phyloP scores from a whole-genome alignment of 192 early-diverging fungal genomes.

The Gigaspora rosea region DNA sequence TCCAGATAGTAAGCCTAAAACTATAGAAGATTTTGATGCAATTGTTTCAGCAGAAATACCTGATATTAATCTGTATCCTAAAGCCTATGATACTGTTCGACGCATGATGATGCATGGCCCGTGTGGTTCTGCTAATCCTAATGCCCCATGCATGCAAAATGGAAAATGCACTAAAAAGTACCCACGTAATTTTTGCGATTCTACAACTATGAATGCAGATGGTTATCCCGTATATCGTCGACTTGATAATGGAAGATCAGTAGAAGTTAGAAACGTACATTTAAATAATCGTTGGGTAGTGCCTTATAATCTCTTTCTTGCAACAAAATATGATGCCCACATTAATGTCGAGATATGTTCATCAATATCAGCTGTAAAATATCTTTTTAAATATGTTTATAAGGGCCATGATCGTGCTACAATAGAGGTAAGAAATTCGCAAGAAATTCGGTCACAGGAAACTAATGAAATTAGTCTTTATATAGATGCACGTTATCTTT shows the following conservation, averaged over 20 bases:
- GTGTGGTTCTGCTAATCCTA: constrained; percentile 20
- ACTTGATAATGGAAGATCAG: background rate
- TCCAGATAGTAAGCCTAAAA: constrained; percentile 18
- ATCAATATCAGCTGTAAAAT: too few species aligned
- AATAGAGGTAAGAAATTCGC: too few species aligned
- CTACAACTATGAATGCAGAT: constrained; percentile 22
- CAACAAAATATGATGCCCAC: constrained; percentile 42
- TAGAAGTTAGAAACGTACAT: too few species aligned
- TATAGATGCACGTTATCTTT: too few species aligned
- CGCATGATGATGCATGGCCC: constrained; percentile 39
- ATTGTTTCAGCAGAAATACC: constrained; percentile 41
- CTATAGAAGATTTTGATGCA: constrained; percentile 29
- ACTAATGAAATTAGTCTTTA: too few species aligned
- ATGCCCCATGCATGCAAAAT: constrained; percentile 36
- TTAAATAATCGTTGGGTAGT: constrained; percentile 37
- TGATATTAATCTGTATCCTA: constrained; percentile 18
- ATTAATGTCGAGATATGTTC: constrained; percentile 38
- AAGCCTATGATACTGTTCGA: background rate
- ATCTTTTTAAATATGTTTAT: too few species aligned
- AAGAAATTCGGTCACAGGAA: too few species aligned
- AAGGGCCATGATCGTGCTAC: too few species aligned
- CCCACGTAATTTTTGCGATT: constrained; percentile 11
- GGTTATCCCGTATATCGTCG: constrained; percentile 39
- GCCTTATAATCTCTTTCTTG: constrained; percentile 35
- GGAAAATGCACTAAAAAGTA: constrained; percentile 40